Evolutionary conservation across 768 basidiomycete species (phyloP), one percentile per base, ranked within the genome.

Genomic region (Suillus paluster): DNA sequence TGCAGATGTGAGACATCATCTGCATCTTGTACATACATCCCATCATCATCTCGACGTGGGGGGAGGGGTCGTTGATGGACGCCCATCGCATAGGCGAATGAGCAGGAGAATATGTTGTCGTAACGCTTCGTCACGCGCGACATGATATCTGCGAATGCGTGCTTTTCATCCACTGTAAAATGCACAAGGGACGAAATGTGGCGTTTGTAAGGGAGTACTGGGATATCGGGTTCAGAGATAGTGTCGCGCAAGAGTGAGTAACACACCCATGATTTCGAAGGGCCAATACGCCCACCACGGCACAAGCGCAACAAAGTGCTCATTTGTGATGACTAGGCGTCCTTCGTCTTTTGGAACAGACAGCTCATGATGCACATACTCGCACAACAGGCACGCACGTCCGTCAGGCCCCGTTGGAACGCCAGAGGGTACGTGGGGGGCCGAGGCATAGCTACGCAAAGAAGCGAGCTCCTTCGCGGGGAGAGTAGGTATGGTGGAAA

Each of bases 231-330:
- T 60, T 57, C 46, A 61, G 64, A 42, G 52, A 23, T 9, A 23
- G 34, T 14, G 21, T 46, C 23, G 44, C 2, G 8, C 38, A 8
- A 39, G 53, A 38, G 8, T 23, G 34, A 23, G 25, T 14, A 2
- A 38, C 81, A 68, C 67, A 90, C 91, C 71, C 67, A 96, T 76
- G 19, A 89, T 81, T 73, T 97, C 95, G 70, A 88, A 97, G 0
- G 95, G 95, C 95, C 95, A 97, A 36, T 86, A 85, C 7, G 95
- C 95, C 95, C 95, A 97, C 89, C 93, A 97, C 2, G 95, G 95
- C 4, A 96, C 94, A 2, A 97, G 70, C 0, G 89, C 93, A 3
- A 91, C 81, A 85, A 93, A 97, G 68, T 90, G 83, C 19, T 86
- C 84, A 68, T 92, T 92, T 71, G 82, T 78, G 38, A 88, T 71